Evolutionary conservation across 2,329 filamentous ascomycete species (phyloP).

Genomic region (Fusarium decemcellulare): DNA sequence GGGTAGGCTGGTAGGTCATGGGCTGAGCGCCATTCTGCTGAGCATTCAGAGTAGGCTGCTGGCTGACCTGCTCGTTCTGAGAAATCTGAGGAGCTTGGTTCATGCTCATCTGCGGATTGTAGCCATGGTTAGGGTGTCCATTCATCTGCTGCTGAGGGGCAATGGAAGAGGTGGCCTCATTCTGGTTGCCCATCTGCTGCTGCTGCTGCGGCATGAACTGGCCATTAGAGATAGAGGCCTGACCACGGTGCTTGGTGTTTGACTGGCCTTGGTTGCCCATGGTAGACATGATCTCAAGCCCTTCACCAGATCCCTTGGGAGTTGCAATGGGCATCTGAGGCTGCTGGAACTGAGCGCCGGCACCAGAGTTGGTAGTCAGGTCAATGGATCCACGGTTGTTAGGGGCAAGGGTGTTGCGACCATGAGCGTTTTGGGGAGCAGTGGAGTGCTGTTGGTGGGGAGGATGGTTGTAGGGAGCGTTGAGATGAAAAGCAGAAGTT

Average conservation of each 20-base stretch:
- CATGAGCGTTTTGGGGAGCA: no score
- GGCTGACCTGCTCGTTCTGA: not conserved
- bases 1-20: not conserved
- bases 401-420: no score
- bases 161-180: not conserved
- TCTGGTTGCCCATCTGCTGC: not conserved
- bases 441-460: no score
- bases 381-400: no score
- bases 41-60: not conserved
- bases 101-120: conserved; percentile 3
- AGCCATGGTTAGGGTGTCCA: not conserved
- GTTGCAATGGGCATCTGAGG: no score
- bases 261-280: not conserved
- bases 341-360: no score
- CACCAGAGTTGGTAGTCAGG: no score
- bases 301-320: no score
- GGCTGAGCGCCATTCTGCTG: not conserved
- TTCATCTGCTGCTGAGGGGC: conserved; percentile 4
- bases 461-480: no score
- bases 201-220: not conserved
- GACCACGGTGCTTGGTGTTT: not conserved
- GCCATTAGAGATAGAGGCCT: not conserved
- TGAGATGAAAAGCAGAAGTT: no score
- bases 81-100: not conserved
- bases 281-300: no score